Conservation (phyloP, 371 early-diverging fungal species). For the Mortierella sp. region DNA sequence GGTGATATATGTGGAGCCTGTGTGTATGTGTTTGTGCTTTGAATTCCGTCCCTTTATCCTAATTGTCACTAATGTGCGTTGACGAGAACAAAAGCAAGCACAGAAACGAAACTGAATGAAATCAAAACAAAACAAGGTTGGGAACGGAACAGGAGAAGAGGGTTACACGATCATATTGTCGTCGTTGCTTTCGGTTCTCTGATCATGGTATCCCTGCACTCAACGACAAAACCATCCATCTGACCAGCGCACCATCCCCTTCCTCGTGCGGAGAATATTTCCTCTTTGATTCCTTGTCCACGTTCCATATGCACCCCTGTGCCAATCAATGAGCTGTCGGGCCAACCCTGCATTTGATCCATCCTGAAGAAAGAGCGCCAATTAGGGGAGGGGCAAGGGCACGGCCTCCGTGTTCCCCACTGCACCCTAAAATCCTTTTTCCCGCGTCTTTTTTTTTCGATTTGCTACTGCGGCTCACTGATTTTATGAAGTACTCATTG, state of each 20-base stretch:
- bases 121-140: constrained; percentile 5
- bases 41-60: background rate
- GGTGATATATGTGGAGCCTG: no score
- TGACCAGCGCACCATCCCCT: background rate
- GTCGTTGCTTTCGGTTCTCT: background rate
- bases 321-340: background rate
- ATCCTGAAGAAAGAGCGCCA: background rate
- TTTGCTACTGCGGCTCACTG: background rate
- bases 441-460: background rate
- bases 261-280: background rate
- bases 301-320: background rate
- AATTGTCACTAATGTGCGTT: background rate
- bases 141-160: background rate
- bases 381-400: background rate
- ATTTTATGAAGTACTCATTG: background rate
- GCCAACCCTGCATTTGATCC: background rate
- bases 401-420: background rate
- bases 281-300: background rate
- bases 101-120: background rate
- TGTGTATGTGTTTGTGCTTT: background rate
- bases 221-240: background rate
- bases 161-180: background rate
- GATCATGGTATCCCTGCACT: background rate
- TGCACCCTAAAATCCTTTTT: background rate
- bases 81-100: background rate